Conservation (phyloP, 768 basidiomycete species). For the Rossbeevera mucosa region DNA sequence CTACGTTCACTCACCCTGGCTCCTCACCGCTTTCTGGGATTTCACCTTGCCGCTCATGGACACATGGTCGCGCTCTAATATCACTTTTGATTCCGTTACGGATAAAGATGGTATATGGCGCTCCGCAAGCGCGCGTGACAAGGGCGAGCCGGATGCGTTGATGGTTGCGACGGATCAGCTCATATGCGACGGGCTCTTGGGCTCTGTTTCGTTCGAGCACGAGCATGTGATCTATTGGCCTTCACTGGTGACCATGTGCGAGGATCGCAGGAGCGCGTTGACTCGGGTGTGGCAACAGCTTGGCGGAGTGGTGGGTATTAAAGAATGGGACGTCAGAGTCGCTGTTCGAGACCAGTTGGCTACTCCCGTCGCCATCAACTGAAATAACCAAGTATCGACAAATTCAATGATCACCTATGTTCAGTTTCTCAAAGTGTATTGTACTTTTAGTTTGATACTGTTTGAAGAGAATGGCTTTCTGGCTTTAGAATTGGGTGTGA, state of each 20-base stretch:
- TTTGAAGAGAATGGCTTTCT: neutral
- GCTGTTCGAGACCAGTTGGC: slow-evolving; percentile 15
- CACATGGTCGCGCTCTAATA: slow-evolving; percentile 68
- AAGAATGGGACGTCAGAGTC: slow-evolving; percentile 75
- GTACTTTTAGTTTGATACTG: neutral
- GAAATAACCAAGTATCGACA: neutral
- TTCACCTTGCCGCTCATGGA: slow-evolving; percentile 79
- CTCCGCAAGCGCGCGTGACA: slow-evolving; percentile 17
- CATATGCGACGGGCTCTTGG: slow-evolving; percentile 69
- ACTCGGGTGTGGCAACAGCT: slow-evolving; percentile 60
- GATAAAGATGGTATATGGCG: slow-evolving; percentile 27
- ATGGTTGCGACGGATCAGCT: slow-evolving; percentile 69
- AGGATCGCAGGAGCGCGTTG: slow-evolving; percentile 46
- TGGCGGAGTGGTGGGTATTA: slow-evolving; percentile 66
- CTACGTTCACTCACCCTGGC: slow-evolving; percentile 74
- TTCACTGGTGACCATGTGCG: slow-evolving; percentile 51
- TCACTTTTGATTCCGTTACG: slow-evolving; percentile 62
- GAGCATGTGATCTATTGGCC: slow-evolving; percentile 75
- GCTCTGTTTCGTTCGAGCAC: slow-evolving; percentile 62
- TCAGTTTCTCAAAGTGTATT: neutral
- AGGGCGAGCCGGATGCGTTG: slow-evolving; percentile 13
- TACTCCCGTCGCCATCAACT: neutral
- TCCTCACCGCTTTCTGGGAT: slow-evolving; percentile 71
- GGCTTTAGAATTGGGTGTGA: neutral
- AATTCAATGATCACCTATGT: neutral